A percentile compares a stretch with the other conserved stretches of the same genome.
phyloP scores from a whole-genome alignment of 148 eudicot genomes.

The Camellia japonica region DNA sequence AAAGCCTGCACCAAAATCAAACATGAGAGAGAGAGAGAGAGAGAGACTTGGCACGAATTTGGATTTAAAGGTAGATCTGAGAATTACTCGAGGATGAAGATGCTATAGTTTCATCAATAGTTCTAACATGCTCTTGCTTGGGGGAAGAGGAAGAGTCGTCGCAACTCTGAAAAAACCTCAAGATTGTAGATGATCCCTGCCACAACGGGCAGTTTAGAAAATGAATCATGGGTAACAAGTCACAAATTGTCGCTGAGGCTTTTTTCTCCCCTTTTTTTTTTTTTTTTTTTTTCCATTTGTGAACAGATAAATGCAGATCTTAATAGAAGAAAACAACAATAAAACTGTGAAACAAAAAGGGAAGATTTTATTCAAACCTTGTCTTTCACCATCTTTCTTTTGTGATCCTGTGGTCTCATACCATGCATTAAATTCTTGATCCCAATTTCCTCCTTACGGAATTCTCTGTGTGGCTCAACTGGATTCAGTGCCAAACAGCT shows the following conservation, averaged over 20 bases:
- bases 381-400: slow-evolving; percentile 39
- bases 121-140: slow-evolving; percentile 30
- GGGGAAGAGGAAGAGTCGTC: slow-evolving; percentile 27
- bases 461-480: slow-evolving; percentile 15
- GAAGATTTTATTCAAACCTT: slow-evolving; percentile 34
- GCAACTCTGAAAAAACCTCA: slow-evolving; percentile 53
- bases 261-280: too few species aligned
- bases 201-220: slow-evolving; percentile 9
- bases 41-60: neutral
- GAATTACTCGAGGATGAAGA: slow-evolving; percentile 47
- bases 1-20: slow-evolving; percentile 16
- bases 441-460: slow-evolving; percentile 21
- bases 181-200: slow-evolving; percentile 66
- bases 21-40: slow-evolving; percentile 1
- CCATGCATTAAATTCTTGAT: slow-evolving; percentile 15
- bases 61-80: neutral
- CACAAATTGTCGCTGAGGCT: too few species aligned
- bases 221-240: neutral
- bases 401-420: slow-evolving; percentile 31
- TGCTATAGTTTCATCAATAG: slow-evolving; percentile 21
- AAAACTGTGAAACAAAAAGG: neutral
- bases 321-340: neutral
- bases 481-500: slow-evolving; percentile 21
- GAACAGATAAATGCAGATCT: neutral
- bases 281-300: neutral